Conservation (phyloP, 108 stramenopile genomes). For the Skeletonema costatum region DNA sequence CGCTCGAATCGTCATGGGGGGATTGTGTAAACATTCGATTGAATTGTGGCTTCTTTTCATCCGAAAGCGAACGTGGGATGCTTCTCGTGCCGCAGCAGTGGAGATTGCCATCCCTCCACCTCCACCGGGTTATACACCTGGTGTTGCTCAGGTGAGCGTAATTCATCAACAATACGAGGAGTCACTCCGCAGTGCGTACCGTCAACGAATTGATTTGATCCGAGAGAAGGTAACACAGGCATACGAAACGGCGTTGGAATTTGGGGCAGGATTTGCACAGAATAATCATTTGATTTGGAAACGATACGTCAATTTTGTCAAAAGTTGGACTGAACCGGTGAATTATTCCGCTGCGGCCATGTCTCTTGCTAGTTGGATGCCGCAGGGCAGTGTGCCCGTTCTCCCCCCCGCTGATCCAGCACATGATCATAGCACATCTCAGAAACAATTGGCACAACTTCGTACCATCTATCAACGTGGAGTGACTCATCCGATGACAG, state of each 20-base stretch:
- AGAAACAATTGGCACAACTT: conserved; percentile 69
- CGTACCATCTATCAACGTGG: conserved; percentile 80
- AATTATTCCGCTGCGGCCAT: conserved; percentile 4
- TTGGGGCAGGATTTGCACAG: conserved; percentile 58
- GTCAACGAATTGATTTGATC: conserved; percentile 34
- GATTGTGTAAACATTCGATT: conserved; percentile 62
- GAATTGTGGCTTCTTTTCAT: conserved; percentile 83
- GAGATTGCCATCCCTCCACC: conserved; percentile 25
- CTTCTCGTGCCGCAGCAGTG: conserved; percentile 29
- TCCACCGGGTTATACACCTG: conserved; percentile 35
- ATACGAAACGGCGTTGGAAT: conserved; percentile 72
- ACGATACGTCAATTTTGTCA: conserved; percentile 68
- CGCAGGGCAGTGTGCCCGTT: neutral
- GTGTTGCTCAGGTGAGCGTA: conserved; percentile 24
- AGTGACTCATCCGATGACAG: conserved; percentile 81
- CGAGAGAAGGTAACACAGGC: conserved; percentile 57
- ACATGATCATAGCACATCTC: conserved; percentile 39
- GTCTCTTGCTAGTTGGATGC: conserved; percentile 1
- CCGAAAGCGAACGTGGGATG: conserved; percentile 59
- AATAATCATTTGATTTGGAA: conserved; percentile 84
- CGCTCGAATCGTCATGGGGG: conserved; percentile 39
- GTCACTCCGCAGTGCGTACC: conserved; percentile 15
- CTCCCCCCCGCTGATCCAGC: conserved; percentile 48
- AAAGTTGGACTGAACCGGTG: conserved; percentile 46
- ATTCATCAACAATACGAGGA: conserved; percentile 46